Percentiles rank a stretch among this genome's conserved stretches.
Evolutionary conservation across 73 alveolate genomes (phyloP).

Genomic region (Stentor roeselii): DNA sequence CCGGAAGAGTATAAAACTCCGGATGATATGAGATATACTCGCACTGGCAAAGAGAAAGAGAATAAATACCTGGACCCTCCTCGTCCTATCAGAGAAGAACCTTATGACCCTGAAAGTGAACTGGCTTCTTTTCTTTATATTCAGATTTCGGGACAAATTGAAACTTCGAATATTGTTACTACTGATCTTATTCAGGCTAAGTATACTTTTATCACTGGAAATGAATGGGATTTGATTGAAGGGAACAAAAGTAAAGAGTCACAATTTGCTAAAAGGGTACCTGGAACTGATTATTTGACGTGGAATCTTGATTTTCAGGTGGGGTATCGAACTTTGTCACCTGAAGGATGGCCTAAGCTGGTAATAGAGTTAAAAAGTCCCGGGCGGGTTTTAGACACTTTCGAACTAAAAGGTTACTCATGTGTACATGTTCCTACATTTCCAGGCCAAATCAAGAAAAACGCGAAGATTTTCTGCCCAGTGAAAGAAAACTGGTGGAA

Average conservation of each 20-base stretch:
- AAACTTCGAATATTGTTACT: not conserved
- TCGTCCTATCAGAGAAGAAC: not conserved
- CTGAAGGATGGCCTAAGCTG: constrained; percentile 10
- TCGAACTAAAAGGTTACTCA: not conserved
- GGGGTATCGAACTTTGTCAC: constrained; percentile 9
- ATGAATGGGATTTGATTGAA: constrained; percentile 8
- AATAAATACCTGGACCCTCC: not conserved
- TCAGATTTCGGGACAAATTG: not conserved
- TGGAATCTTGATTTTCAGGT: constrained; percentile 7
- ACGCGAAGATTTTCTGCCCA: constrained; percentile 20
- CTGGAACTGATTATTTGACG: not conserved
- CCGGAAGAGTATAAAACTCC: constrained; percentile 2
- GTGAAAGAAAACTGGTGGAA: constrained; percentile 22
- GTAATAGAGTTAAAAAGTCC: constrained; percentile 11
- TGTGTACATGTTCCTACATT: constrained; percentile 19
- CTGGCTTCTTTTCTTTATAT: constrained; percentile 11
- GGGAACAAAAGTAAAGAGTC: not conserved
- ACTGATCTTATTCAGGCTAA: not conserved
- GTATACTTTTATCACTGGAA: constrained; percentile 6
- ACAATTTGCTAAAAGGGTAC: constrained; percentile 3
- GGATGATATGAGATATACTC: not conserved
- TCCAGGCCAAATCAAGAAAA: not conserved
- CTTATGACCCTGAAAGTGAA: constrained; percentile 17
- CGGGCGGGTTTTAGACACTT: not conserved
- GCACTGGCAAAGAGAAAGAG: not conserved